phyloP scores from a whole-genome alignment of 2,329 filamentous ascomycete species.

The Teratosphaeria zuluensis region DNA sequence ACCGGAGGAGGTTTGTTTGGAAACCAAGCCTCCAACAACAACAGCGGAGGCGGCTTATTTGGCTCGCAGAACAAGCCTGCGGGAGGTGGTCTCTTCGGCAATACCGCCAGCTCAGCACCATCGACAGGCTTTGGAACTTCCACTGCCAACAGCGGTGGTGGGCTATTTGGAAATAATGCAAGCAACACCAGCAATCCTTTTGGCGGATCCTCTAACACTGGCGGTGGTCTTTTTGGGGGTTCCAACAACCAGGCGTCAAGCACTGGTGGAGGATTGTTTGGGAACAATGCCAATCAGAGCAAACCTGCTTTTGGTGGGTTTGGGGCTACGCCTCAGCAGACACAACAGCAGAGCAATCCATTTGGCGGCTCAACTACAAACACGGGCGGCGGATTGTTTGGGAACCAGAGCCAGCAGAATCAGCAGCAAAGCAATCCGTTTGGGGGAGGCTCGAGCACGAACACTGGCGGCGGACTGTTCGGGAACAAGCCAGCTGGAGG shows the following conservation, averaged over 20 bases:
- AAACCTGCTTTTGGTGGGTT: conserved; percentile 1
- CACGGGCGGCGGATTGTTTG: conserved; percentile 36
- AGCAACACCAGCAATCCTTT: conserved; percentile 29
- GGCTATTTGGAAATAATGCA: conserved; percentile 20
- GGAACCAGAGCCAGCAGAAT: conserved; percentile 12
- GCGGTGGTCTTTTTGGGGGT: conserved; percentile 31
- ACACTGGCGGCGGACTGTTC: conserved; percentile 16
- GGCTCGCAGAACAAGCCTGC: conserved; percentile 29
- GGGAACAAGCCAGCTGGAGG: too few species aligned
- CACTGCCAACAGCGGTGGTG: conserved; percentile 21
- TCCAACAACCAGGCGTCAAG: conserved; percentile 29
- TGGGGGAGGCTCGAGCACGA: background rate
- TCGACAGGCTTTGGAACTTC: conserved; percentile 14
- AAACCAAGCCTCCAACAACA: conserved; percentile 33
- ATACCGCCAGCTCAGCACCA: conserved; percentile 6
- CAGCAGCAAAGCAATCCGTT: conserved; percentile 2
- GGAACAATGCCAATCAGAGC: conserved; percentile 49
- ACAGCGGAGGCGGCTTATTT: conserved; percentile 24
- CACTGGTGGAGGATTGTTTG: conserved; percentile 41
- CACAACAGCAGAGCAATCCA: conserved; percentile 11
- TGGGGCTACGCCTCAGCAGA: conserved; percentile 3
- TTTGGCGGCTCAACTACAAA: conserved; percentile 17
- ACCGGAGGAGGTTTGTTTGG: conserved; percentile 46
- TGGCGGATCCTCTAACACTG: conserved; percentile 26
- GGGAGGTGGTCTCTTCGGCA: conserved; percentile 26